These are phyloP conservation scores for Xylariaceae sp. DNA, from an alignment of 2,329 filamentous ascomycete species.

Conservation along the genomic window DNA sequence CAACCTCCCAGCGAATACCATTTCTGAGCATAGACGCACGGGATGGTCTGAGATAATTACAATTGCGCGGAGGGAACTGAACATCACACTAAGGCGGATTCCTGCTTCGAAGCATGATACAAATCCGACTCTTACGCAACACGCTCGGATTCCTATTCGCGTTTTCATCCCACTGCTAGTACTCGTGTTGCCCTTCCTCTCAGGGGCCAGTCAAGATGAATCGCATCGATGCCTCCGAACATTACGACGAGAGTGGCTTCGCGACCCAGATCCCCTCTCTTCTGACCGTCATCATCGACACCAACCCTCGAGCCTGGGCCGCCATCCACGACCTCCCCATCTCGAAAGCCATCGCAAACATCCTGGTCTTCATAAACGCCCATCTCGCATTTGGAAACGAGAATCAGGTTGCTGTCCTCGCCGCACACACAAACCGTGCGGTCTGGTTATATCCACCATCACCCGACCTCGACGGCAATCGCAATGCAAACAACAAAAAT, in stretches of 20 bases:
- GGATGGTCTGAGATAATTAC: background rate
- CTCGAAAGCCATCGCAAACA: constrained; percentile 75
- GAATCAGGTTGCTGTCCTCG: constrained; percentile 88
- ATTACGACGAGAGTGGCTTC: constrained; percentile 51
- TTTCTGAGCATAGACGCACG: background rate
- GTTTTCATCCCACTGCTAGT: background rate
- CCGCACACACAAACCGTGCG: constrained; percentile 79
- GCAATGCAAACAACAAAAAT: background rate
- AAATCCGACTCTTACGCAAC: background rate
- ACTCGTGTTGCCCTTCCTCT: too few species aligned
- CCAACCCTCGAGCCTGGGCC: constrained; percentile 92
- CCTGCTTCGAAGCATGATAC: background rate
- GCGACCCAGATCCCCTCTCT: constrained; percentile 66
- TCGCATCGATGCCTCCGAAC: constrained; percentile 53
- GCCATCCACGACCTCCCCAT: constrained; percentile 72
- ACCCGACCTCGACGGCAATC: constrained; percentile 30
- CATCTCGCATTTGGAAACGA: constrained; percentile 91
- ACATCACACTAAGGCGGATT: background rate
- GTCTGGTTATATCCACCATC: constrained; percentile 78
- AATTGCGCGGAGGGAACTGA: background rate
- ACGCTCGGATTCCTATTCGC: background rate
- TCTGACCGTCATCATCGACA: constrained; percentile 87
- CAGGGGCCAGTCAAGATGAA: constrained; percentile 40
- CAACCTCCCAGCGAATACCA: background rate
- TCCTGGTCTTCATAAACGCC: constrained; percentile 94